These are phyloP conservation scores for Tetradesmus obliquus DNA, from an alignment of 139 green algal species.

Conservation along the genomic window DNA sequence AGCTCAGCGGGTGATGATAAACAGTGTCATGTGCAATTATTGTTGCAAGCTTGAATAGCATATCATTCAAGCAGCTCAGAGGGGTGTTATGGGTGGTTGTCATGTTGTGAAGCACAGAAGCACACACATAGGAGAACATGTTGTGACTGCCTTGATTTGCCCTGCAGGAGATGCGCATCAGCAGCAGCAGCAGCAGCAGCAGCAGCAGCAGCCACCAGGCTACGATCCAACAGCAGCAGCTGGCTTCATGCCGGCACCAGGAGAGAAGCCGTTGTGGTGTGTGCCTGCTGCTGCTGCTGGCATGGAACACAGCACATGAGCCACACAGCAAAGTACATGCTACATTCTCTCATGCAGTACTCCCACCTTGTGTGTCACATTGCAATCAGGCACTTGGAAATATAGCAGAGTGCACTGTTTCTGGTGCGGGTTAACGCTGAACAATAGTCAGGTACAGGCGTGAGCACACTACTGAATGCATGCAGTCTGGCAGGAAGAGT, in stretches of 20 bases:
- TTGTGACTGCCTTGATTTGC: no score
- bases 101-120: no score
- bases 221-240: slow-evolving; percentile 36
- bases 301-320: no score
- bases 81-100: no score
- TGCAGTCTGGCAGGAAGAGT: no score
- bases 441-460: not conserved
- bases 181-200: slow-evolving; percentile 39
- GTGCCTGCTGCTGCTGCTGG: not conserved
- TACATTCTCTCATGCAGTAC: no score
- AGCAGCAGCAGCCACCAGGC: slow-evolving; percentile 8
- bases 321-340: no score
- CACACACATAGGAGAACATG: no score
- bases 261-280: slow-evolving; percentile 49
- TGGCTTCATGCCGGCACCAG: slow-evolving; percentile 47
- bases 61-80: no score
- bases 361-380: no score
- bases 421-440: not conserved
- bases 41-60: no score
- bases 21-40: not conserved
- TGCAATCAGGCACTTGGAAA: no score
- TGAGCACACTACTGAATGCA: not conserved
- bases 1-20: not conserved
- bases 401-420: not conserved
- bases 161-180: slow-evolving; percentile 8